Conservation (phyloP, 1,284 basidiomycete species). For the Heterobasidion occidentale region DNA sequence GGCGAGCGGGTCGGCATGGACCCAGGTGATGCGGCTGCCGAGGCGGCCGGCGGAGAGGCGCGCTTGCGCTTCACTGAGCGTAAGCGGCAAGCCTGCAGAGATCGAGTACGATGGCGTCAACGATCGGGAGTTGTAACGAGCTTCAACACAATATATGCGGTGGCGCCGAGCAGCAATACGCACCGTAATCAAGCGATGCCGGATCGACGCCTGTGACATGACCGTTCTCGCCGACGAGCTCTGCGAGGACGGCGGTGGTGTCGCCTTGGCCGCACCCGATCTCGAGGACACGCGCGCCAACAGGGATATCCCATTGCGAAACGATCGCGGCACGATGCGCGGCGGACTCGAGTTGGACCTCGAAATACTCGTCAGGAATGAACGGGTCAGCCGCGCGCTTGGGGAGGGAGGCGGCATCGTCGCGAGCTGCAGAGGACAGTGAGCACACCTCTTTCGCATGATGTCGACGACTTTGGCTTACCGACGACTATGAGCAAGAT, state of each 20-base stretch:
- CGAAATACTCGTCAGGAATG: conserved; percentile 7
- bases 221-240: conserved; percentile 26
- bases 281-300: conserved; percentile 27
- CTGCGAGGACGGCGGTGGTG: conserved; percentile 29
- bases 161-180: not conserved
- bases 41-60: conserved; percentile 23
- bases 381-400: conserved; percentile 11
- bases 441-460: no score
- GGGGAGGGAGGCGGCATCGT: not conserved
- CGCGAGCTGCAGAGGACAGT: no score
- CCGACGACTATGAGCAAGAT: no score
- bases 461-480: no score
- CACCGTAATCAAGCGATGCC: conserved; percentile 30
- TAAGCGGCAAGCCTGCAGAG: conserved; percentile 26
- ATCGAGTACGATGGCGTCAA: not conserved
- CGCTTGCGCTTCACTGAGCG: conserved; percentile 31
- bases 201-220: conserved; percentile 34
- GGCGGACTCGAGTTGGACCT: conserved; percentile 19
- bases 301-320: conserved; percentile 22
- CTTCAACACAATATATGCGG: not conserved
- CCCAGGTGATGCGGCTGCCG: conserved; percentile 29
- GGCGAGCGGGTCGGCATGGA: conserved; percentile 24
- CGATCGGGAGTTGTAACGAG: not conserved
- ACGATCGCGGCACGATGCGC: conserved; percentile 29
- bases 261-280: conserved; percentile 39